These are phyloP conservation scores for Lasiosphaeris hirsuta DNA, from an alignment of 495 filamentous ascomycete species.

Conservation along the genomic window DNA sequence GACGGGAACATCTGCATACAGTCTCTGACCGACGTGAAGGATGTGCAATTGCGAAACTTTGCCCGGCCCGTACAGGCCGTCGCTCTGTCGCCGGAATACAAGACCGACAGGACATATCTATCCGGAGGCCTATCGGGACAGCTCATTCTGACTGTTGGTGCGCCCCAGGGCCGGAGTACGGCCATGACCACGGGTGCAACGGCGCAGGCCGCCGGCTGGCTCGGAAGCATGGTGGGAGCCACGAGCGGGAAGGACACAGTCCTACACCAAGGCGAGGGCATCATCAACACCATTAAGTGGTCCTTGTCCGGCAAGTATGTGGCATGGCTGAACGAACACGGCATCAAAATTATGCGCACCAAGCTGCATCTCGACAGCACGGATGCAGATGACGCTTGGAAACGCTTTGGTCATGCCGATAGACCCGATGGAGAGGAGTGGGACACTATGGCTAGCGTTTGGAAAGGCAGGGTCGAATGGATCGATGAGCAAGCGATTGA, in stretches of 20 bases:
- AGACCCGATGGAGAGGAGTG: constrained; percentile 73
- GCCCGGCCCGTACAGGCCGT: constrained; percentile 87
- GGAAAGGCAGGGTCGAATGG: constrained; percentile 91
- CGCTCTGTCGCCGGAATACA: constrained; percentile 88
- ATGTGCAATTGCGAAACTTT: constrained; percentile 89
- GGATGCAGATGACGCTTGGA: constrained; percentile 84
- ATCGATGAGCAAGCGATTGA: constrained; percentile 76
- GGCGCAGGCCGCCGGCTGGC: constrained; percentile 82
- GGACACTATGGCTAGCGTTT: constrained; percentile 92
- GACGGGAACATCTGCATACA: constrained; percentile 92
- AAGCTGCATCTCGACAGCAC: constrained; percentile 75
- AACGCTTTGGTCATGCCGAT: constrained; percentile 89
- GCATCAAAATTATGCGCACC: constrained; percentile 94
- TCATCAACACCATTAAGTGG: constrained; percentile 88
- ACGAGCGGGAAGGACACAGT: constrained; percentile 82
- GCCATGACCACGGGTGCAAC: constrained; percentile 77
- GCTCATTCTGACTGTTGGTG: constrained; percentile 82
- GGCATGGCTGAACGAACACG: constrained; percentile 91
- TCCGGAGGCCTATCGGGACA: constrained; percentile 89
- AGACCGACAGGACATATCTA: constrained; percentile 77
- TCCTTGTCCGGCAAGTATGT: constrained; percentile 87
- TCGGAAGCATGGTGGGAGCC: constrained; percentile 76
- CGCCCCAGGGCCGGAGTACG: constrained; percentile 69
- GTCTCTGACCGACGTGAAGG: constrained; percentile 67
- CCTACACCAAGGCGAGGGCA: constrained; percentile 87